phyloP scores from a whole-genome alignment of 2,329 filamentous ascomycete species.

The Colletotrichum neosansevieriae region DNA sequence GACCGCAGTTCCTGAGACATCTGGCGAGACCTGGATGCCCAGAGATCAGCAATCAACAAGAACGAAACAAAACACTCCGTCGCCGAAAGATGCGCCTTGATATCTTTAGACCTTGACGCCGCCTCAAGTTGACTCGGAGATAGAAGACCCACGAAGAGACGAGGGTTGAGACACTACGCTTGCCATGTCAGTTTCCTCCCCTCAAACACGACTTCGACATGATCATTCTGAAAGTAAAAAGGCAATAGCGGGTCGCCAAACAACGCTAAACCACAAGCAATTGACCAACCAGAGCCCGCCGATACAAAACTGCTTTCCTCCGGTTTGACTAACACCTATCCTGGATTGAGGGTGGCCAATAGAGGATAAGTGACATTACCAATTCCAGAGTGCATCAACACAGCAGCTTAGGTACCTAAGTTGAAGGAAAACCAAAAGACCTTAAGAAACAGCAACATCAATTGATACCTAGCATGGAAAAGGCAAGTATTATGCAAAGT shows the following conservation, averaged over 20 bases:
- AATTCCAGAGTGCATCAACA: not conserved
- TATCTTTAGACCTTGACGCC: slow-evolving; percentile 24
- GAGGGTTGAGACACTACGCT: slow-evolving; percentile 22
- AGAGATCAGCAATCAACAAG: slow-evolving; percentile 35
- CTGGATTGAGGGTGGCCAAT: not conserved
- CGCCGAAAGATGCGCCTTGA: slow-evolving; percentile 11
- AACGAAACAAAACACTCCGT: slow-evolving; percentile 22
- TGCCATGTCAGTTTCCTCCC: slow-evolving; percentile 11
- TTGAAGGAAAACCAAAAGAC: not conserved
- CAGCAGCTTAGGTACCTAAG: not conserved
- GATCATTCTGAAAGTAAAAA: slow-evolving; percentile 23
- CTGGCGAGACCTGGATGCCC: slow-evolving; percentile 18
- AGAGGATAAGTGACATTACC: not conserved
- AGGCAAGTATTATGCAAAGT: not conserved
- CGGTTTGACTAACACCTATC: slow-evolving; percentile 36
- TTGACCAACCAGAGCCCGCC: slow-evolving; percentile 49
- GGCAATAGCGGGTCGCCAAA: slow-evolving; percentile 28
- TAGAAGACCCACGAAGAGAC: not conserved
- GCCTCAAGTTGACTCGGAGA: not conserved
- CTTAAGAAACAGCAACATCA: too few species aligned
- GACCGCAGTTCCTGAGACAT: slow-evolving; percentile 36
- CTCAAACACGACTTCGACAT: slow-evolving; percentile 18
- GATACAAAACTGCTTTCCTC: slow-evolving; percentile 44
- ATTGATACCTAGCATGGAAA: not conserved
- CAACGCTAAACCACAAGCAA: slow-evolving; percentile 40